Evolutionary conservation across 1,139 yeast genomes (phyloP).

Genomic region (Saccharomyces hybrid): DNA sequence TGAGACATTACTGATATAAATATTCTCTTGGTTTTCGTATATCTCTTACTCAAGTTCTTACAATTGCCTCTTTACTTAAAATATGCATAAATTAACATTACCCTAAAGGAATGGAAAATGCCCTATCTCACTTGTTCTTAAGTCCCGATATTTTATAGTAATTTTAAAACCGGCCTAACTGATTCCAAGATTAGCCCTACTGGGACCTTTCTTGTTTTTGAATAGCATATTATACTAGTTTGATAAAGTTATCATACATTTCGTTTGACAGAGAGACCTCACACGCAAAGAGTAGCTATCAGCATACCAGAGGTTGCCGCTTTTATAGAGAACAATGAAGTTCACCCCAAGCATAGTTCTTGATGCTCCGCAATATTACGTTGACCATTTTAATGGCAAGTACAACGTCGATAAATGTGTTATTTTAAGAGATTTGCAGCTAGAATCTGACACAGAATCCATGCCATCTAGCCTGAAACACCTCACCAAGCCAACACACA

Average conservation of each 20-base stretch:
- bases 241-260: too few species aligned
- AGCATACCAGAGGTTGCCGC: too few species aligned
- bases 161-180: too few species aligned
- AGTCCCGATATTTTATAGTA: neutral
- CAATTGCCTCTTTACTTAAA: neutral
- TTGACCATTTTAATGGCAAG: slow-evolving; percentile 22
- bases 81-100: neutral
- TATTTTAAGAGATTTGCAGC: slow-evolving; percentile 21
- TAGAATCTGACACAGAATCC: slow-evolving; percentile 20
- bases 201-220: too few species aligned
- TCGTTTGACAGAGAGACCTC: too few species aligned
- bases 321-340: slow-evolving; percentile 36
- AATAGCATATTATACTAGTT: neutral
- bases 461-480: slow-evolving; percentile 23
- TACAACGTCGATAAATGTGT: slow-evolving; percentile 25
- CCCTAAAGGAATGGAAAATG: neutral
- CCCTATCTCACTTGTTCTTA: neutral
- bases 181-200: too few species aligned
- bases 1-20: neutral
- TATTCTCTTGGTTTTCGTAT: neutral
- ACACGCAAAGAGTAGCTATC: too few species aligned
- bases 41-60: neutral
- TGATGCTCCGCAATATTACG: slow-evolving; percentile 43
- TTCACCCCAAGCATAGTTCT: slow-evolving; percentile 42
- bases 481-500: slow-evolving; percentile 17